Evolutionary conservation across 345 rosid genomes (phyloP).

Genomic region (Salix purpurea): DNA sequence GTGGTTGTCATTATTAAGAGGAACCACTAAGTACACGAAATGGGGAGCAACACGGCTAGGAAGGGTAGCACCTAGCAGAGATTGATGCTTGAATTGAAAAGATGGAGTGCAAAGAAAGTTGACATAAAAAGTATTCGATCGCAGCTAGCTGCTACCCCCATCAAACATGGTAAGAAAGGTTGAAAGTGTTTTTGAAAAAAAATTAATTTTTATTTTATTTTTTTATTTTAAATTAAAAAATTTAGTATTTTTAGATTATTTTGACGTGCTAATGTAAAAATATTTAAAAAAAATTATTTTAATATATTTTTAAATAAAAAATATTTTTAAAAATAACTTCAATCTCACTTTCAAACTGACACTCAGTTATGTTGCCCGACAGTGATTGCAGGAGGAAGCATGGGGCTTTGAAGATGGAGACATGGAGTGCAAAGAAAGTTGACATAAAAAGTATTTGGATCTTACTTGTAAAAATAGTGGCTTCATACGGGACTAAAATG

Average conservation of each 20-base stretch:
- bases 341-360: too few relatives aligned
- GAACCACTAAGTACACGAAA: neutral
- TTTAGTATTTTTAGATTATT: too few relatives aligned
- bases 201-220: too few relatives aligned
- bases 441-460: neutral
- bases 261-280: too few relatives aligned
- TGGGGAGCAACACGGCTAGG: neutral
- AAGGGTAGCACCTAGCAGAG: neutral
- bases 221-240: too few relatives aligned
- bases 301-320: too few relatives aligned
- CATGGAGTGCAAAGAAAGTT: too few relatives aligned
- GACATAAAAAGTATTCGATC: too few relatives aligned
- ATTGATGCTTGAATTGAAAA: neutral
- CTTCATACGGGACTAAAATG: neutral
- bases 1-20: neutral
- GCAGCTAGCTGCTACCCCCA: neutral
- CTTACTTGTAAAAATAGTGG: neutral
- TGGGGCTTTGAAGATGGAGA: neutral
- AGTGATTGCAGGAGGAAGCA: neutral
- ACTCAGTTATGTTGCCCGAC: neutral
- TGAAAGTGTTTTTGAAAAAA: too few relatives aligned
- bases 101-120: neutral
- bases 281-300: too few relatives aligned
- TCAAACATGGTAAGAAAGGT: neutral
- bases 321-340: too few relatives aligned